Evolutionary conservation across 495 filamentous ascomycete species (phyloP), one percentile per base, ranked within the genome.

Genomic region (Amorphotheca resinae): DNA sequence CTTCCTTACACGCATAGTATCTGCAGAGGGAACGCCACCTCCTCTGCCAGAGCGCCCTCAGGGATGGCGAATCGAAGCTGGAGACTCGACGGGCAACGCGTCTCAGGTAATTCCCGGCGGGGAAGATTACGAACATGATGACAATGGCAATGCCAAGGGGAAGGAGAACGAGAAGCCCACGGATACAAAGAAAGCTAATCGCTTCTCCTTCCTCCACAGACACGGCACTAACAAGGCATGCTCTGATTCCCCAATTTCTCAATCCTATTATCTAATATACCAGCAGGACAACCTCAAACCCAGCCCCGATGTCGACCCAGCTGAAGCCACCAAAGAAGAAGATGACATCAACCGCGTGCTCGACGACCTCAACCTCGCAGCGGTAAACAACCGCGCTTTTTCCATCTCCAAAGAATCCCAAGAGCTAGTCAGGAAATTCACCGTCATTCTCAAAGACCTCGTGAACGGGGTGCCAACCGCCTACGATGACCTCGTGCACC

Each of bases 391-490:
- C 59, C 75, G 76, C 15, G 80, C 82, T 35, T 86, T 93, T 61
- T 79, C 80, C n/a, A 68, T 94, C 33, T 80, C 84, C 8, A 69
- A 76, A 35, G 86, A 88, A 49, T 87, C 83, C 2, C 73, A 82
- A 54, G 77, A 87, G 46, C 70, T 94, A 2, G 68, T 93, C 28
- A 70, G 74, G 33, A 80, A 80, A 46, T 98, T 98, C 70, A 84
- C 83, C 15, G 63, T 86, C 31, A 79, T 95, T 22, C 78, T 98
- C 48, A 88, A 86, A 53, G 89, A 95, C 59, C 65, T 94, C n/a
- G 70, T 84, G 44, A 88, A 85, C 58, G 89, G 89, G 40, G 89
- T 83, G 5, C 89, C 89, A 18, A 93, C 88, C 0, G 91, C 91
- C 11, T 95, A 93, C 57, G 73, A 80, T 54, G 91, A 98, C 61